Base-by-base conservation (phyloP, 768 basidiomycete species). In the Lactarius hengduanensis region DNA sequence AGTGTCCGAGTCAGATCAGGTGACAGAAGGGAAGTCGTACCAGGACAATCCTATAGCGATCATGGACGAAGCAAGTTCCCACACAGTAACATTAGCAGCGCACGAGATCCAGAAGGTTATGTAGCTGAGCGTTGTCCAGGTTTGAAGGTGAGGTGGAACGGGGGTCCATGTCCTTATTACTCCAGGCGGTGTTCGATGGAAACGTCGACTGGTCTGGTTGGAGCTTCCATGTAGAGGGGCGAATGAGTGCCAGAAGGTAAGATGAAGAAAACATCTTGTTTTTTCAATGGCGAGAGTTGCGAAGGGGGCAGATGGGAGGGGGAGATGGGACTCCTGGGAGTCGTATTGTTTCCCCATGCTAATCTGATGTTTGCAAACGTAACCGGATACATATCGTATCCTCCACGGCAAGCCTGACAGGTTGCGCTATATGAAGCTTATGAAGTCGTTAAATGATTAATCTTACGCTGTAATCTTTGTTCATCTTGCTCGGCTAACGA, bases 141-240 rank as follows among this genome's bases (percentile, higher is more conserved):
- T 91, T 65, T 88, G 77, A 45, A 79, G 69, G 28, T 83, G 74
- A 0, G 76, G 80, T 47, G 87, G 86, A 13, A 90, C 88, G 6
- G 89, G n/a, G 88, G 68, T 90, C 90, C 86, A 91, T 90, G 71
- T 90, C 90, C 69, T 83, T 82, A 75, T 92, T 92, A 68, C 79
- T 81, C 88, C 88, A 89, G 73, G 80, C 78, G 67, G 80, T 79
- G 54, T 72, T 80, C 10, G 85, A 82, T 3, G 86, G 88, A 70
- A 88, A 85, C 26, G 81, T 83, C 26, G 82, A 82, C 56, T 79
- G 74, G 58, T 81, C 80, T 9, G 83, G 80, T 71, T 84, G 78
- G 41, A 88, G 80, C 16, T 77, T 78, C 86, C 84, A 86, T 30
- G 72, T 71, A 16, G 80, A 78, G 3, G 76, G 74, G 45, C 50